A percentile compares a stretch with the other conserved stretches of the same genome.
These are phyloP conservation scores for Begonia fuchsioides DNA, from an alignment of 306 rosid genomes.

Conservation along the genomic window DNA sequence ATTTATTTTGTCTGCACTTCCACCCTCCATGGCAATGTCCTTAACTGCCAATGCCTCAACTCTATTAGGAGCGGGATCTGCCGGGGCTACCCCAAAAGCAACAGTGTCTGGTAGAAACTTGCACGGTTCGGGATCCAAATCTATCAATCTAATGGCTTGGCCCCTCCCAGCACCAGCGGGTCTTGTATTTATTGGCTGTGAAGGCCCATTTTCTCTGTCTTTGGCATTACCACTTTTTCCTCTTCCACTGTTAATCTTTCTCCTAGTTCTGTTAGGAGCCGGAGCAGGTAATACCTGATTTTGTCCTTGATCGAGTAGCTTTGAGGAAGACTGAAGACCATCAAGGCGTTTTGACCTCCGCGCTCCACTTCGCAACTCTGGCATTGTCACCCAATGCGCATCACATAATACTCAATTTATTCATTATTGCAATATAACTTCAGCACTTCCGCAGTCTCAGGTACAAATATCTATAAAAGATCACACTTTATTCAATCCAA, in stretches of 20 bases:
- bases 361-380: constrained; percentile 98
- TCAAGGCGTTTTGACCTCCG: constrained; percentile 89
- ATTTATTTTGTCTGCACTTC: constrained; percentile 55
- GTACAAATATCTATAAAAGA: not conserved
- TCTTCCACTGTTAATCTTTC: constrained; percentile 78
- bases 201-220: constrained; percentile 61
- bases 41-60: constrained; percentile 58
- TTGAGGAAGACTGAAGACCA: constrained; percentile 72
- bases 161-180: constrained; percentile 86
- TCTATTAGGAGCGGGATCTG: constrained; percentile 38
- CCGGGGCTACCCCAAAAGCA: constrained; percentile 34
- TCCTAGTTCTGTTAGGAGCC: constrained; percentile 50
- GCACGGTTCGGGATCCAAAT: constrained; percentile 71
- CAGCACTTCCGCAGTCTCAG: not conserved
- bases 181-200: constrained; percentile 67
- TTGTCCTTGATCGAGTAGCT: constrained; percentile 58
- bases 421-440: constrained; percentile 3
- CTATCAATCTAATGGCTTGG: constrained; percentile 71
- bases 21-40: constrained; percentile 64
- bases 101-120: constrained; percentile 48
- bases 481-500: not conserved
- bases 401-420: constrained; percentile 45
- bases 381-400: constrained; percentile 99
- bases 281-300: constrained; percentile 57
- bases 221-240: constrained; percentile 78